Evolutionary conservation across 2,329 filamentous ascomycete genomes (phyloP), one percentile per base, ranked within the genome.

Genomic region (Niveomyces coronatus): DNA sequence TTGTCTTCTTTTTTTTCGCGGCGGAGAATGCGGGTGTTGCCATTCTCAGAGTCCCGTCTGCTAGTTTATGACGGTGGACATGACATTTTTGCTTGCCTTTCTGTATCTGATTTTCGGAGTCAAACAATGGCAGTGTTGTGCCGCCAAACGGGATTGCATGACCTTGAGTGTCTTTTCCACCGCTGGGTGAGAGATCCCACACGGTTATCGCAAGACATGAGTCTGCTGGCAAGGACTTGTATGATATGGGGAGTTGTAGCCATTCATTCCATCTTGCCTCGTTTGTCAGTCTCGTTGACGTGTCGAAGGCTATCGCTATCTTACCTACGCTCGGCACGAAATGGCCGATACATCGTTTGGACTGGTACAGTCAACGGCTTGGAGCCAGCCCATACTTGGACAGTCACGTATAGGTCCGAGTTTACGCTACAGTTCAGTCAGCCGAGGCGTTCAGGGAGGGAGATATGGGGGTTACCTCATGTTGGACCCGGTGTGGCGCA

Each of bases 51-150:
- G 85, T 78, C 9, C 89, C 89, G 60, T 98, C 91, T 3, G 89
- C 91, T 39, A 76, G 74, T 54, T 80, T 82, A 54, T 87, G 76
- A 39, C 88, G 74, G 63, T 95, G 82, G 2, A 98, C 62, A 31
- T 81, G 71, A 58, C 91, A 96, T 59, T 94, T 94, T 55, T 96
- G 89, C 14, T 87, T 74, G 7, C 91, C 91, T 55, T 91, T 95
- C 50, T 88, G 82, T 34, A 95, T 63, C 47, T 91, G 91, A 42
- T 89, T 91, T 49, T 96, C 86, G 37, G 79, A 75, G 53, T 96
- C 91, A 51, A 96, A 98, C n/a, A 98, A 65, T 2, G 82, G 70
- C 39, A 98, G 71, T 0, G 91, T 96, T 1, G 89, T 96, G 24
- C 91, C 91, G 5, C 89, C 91, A 54, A 96, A 98, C 0, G 91